Evolutionary conservation across 2,329 filamentous ascomycete species (phyloP), one percentile per base, ranked within the genome.

Genomic region (Botryosphaeria dothidea): DNA sequence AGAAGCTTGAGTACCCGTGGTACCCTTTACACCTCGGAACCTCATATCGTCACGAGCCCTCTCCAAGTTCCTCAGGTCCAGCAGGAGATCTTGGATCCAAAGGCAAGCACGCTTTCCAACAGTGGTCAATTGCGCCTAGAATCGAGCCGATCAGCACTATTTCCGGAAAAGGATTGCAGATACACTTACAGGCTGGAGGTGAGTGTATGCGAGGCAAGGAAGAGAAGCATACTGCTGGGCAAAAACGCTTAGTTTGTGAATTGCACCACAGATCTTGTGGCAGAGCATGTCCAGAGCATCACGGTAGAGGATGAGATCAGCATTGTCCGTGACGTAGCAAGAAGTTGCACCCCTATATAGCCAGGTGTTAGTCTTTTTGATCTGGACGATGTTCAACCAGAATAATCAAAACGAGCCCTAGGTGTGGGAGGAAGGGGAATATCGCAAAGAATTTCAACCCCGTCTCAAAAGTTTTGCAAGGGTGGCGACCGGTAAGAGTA

Each of bases 171-270:
- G 3, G 19, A 29, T 11, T 19, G n/a, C 7, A 15, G 5, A 5
- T 51, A 46, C 51, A 52, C n/a, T n/a, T 54, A 62, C 86, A 7
- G 86, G 81, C 75, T 91, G 88, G 51, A 87, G 83, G 77, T 94
- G 91, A 7, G 92, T 96, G 79, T 90, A 95, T 7, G 86, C 90
- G 4, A 95, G 84, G 27, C 89, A 90, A 2, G 92, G 90, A 69
- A 89, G 79, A 65, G 86, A 83, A 79, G 92, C 92, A 82, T 89
- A 89, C 74, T 93, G 75, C 66, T 89, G 75, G 4, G 92, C 90
- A 75, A 96, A 95, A 34, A 83, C 76, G 25, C 85, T 83, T 29
- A 97, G 83, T 77, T 93, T 93, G 67, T 86, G 80, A 69, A 96
- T 89, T 64, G 93, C 89, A 70, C 88, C 92, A 61, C 92, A 92